These are phyloP conservation scores for Pythium volutum DNA, from an alignment of 352 stramenopile genomes.

Conservation along the genomic window DNA sequence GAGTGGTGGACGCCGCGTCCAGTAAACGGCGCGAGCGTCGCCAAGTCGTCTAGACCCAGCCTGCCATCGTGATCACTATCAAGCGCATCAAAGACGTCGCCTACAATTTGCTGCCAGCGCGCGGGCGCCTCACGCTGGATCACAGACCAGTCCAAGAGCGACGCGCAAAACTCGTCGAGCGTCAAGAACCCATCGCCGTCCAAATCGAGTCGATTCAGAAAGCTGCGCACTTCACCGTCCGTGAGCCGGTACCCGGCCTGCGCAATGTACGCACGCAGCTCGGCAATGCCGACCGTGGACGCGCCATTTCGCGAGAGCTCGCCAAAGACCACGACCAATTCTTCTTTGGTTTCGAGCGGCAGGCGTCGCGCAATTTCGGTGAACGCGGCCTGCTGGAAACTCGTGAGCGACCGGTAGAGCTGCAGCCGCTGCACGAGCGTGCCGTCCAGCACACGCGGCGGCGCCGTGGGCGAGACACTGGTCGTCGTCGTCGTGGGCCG, in stretches of 20 bases:
- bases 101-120: slow-evolving; percentile 35
- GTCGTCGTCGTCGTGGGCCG: slow-evolving; percentile 23
- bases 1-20: slow-evolving; percentile 31
- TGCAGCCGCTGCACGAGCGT: slow-evolving; percentile 75
- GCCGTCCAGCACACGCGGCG: slow-evolving; percentile 39
- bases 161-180: slow-evolving; percentile 62
- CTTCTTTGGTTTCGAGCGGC: slow-evolving; percentile 51
- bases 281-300: slow-evolving; percentile 43
- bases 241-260: slow-evolving; percentile 60
- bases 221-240: slow-evolving; percentile 51
- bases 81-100: slow-evolving; percentile 43
- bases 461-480: background rate
- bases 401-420: slow-evolving; percentile 68
- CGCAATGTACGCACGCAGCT: slow-evolving; percentile 55
- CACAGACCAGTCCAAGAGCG: slow-evolving; percentile 62
- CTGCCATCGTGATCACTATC: slow-evolving; percentile 51
- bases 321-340: slow-evolving; percentile 64
- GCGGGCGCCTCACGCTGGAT: slow-evolving; percentile 38
- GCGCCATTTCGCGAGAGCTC: slow-evolving; percentile 54
- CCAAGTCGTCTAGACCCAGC: slow-evolving; percentile 47
- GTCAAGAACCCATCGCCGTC: slow-evolving; percentile 59
- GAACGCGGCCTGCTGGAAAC: slow-evolving; percentile 64
- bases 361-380: slow-evolving; percentile 50
- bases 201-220: slow-evolving; percentile 57
- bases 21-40: slow-evolving; percentile 39